A percentile compares a stretch with the other conserved stretches of the same genome.
These are phyloP conservation scores for Dendrocalamus latiflorus DNA, from an alignment of 202 grass and related monocot species.

Conservation along the genomic window DNA sequence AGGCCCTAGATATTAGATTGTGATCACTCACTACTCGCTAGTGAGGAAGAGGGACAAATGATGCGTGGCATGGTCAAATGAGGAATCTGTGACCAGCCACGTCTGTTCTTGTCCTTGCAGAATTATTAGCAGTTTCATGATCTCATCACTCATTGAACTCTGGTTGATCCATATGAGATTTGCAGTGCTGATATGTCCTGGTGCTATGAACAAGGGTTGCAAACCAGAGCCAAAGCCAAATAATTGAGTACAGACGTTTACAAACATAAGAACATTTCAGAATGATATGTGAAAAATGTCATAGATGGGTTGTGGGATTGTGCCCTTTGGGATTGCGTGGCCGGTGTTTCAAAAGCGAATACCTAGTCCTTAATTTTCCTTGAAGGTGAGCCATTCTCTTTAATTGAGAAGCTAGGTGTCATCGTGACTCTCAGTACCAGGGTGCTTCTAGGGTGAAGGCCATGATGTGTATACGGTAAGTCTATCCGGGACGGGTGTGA, in stretches of 20 bases:
- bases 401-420: neutral
- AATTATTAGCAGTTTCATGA: neutral
- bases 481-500: too few species aligned
- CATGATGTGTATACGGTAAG: neutral
- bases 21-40: neutral
- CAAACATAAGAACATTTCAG: neutral
- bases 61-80: constrained; percentile 23
- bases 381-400: neutral
- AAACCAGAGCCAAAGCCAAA: neutral
- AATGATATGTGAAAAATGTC: neutral
- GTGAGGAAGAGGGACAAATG: neutral
- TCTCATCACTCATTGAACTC: neutral
- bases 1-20: constrained; percentile 13
- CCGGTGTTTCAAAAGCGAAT: neutral
- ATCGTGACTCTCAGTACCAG: neutral
- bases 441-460: neutral
- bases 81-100: constrained; percentile 33
- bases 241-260: neutral
- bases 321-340: neutral
- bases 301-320: neutral
- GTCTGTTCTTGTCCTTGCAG: constrained; percentile 4
- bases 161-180: neutral
- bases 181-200: neutral
- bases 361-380: neutral
- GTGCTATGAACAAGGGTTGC: neutral